These are phyloP conservation scores for Aphanomyces invadans DNA, from an alignment of 352 stramenopile genomes.

Conservation along the genomic window DNA sequence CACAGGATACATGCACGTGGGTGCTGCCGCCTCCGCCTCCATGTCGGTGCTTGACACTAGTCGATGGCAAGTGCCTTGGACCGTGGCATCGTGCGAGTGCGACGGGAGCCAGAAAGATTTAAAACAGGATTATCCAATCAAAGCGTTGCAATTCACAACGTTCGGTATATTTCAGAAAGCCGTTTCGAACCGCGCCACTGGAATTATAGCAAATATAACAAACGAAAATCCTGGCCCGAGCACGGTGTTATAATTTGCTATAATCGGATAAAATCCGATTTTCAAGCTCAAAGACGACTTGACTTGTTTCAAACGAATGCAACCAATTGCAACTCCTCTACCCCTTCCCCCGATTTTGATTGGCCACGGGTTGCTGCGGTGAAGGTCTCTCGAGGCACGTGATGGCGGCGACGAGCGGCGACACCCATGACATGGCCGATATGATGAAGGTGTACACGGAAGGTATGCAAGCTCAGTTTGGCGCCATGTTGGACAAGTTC, in stretches of 20 bases:
- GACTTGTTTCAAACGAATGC: constrained; percentile 2
- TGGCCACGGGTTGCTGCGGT: background rate
- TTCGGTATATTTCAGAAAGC: background rate
- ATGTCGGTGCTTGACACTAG: background rate
- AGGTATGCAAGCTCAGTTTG: constrained; percentile 20
- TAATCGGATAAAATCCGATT: too few species aligned
- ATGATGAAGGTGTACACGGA: constrained; percentile 16
- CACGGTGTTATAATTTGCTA: too few species aligned
- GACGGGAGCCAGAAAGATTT: background rate
- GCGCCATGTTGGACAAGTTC: constrained; percentile 14
- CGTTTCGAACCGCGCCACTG: background rate
- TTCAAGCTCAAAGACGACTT: too few species aligned
- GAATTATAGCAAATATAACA: too few species aligned
- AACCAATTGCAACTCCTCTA: background rate
- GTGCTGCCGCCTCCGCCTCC: background rate
- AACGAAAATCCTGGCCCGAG: too few species aligned
- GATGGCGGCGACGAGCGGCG: background rate
- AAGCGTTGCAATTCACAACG: background rate
- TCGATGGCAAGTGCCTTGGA: background rate
- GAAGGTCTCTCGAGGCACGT: too few species aligned
- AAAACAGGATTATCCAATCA: background rate
- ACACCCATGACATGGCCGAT: background rate
- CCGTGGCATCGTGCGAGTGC: background rate
- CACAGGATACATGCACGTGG: background rate
- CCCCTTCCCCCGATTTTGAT: background rate